Evolutionary conservation across 2,329 filamentous ascomycete species (phyloP), one percentile per base, ranked within the genome.

Genomic region (Pseudogymnoascus sp.): DNA sequence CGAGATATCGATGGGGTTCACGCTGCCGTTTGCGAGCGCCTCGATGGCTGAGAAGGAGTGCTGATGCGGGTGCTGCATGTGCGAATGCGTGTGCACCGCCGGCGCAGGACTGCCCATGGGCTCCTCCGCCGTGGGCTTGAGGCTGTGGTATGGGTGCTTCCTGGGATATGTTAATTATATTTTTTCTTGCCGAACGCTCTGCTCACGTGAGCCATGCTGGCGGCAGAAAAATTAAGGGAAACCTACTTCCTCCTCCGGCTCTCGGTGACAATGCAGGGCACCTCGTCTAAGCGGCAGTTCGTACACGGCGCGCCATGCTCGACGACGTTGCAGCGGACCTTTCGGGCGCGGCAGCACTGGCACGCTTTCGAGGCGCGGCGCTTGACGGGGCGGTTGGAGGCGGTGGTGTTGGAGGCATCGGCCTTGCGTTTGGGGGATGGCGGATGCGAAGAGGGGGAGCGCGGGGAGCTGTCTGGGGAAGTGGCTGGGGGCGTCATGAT

Each of bases 311-410:
- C 68, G 17, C 69, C 68, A n/a, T 71, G 70, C 23, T 70, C 67
- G 4, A 68, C 65, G 64, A 96, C 92, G 78, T 97, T 93, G 79
- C 93, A 97, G 64, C 93, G 86, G 44, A 97, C 93, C 75, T 97
- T 97, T 73, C 93, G 87, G 64, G 89, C 87, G 71, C 93, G 85
- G 77, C 93, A 96, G 70, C 89, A 91, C 67, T 91, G 90, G 75
- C 93, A 97, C 17, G 93, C 93, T 70, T 93, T 90, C 9, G 92
- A 91, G n/a, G 93, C 92, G 72, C 93, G 85, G 71, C 92, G 84
- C 78, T 96, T 97, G 47, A 72, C 68, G 1, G 68, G 68, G 35
- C 69, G 70, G 0, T 67, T 63, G 47, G 69, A 68, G 28, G 68
- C 68, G 65, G 69, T 67, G 40, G 40, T 65, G 15, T 64, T 64